Evolutionary conservation across 352 stramenopile genomes (phyloP).

Genomic region (Plasmopara viticola): DNA sequence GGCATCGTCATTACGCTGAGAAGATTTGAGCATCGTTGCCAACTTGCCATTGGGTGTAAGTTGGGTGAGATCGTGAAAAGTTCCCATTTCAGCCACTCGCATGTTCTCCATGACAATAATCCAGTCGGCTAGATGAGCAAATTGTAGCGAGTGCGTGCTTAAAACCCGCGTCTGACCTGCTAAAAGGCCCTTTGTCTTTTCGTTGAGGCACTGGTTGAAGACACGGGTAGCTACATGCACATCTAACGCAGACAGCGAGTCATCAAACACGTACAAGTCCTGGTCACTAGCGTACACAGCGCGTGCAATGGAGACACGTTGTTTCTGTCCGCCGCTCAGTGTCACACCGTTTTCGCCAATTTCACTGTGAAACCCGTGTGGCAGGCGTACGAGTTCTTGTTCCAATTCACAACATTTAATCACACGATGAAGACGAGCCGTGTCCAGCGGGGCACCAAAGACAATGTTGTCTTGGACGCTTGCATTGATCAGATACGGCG

Average conservation of each 20-base stretch:
- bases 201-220: constrained; percentile 49
- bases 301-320: constrained; percentile 62
- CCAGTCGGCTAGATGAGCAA: constrained; percentile 49
- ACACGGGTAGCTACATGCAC: constrained; percentile 38
- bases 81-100: constrained; percentile 54
- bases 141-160: constrained; percentile 46
- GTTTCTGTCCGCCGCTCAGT: constrained; percentile 58
- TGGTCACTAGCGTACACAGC: constrained; percentile 46
- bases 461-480: constrained; percentile 93
- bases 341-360: constrained; percentile 59
- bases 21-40: constrained; percentile 33
- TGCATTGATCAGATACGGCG: constrained; percentile 88
- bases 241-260: constrained; percentile 56
- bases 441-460: constrained; percentile 47
- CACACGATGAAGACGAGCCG: constrained; percentile 35
- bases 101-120: constrained; percentile 74
- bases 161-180: constrained; percentile 48
- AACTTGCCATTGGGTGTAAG: constrained; percentile 36
- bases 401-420: constrained; percentile 52
- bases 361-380: constrained; percentile 50
- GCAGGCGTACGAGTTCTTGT: constrained; percentile 38
- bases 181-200: constrained; percentile 28
- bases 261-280: constrained; percentile 66
- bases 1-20: constrained; percentile 13
- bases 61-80: constrained; percentile 42